Conservation (phyloP, 306 rosid species). For the Pterocarpus santalinus region DNA sequence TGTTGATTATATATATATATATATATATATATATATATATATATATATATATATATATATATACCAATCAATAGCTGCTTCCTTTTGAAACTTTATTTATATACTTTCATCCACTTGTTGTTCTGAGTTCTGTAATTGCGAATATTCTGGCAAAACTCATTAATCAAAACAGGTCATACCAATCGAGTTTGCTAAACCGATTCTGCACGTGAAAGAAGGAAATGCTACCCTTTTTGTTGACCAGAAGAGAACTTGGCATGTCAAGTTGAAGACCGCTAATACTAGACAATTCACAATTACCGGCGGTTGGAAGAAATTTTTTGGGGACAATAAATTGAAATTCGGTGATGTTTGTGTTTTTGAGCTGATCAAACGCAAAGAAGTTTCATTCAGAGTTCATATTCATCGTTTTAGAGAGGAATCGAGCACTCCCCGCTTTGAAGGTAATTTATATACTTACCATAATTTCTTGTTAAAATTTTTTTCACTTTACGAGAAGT, state of each 20-base stretch:
- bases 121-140: background rate
- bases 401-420: background rate
- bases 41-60: background rate
- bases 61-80: background rate
- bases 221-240: constrained; percentile 3
- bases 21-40: background rate
- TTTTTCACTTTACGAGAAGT: background rate
- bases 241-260: constrained; percentile 12
- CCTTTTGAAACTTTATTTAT: background rate
- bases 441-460: constrained; percentile 18
- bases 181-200: background rate
- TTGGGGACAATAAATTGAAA: background rate
- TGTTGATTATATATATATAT: background rate
- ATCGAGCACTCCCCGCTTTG: background rate
- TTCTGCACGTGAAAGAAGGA: background rate
- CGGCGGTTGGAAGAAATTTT: constrained; percentile 37
- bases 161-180: constrained; percentile 19
- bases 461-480: background rate
- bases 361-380: background rate
- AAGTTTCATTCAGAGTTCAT: constrained; percentile 34
- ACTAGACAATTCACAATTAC: background rate
- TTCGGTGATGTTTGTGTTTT: constrained; percentile 43
- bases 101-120: background rate
- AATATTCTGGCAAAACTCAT: background rate
- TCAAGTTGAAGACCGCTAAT: background rate